Conservation (phyloP, 2,329 filamentous ascomycete species). For the Calonectria naviculata region DNA sequence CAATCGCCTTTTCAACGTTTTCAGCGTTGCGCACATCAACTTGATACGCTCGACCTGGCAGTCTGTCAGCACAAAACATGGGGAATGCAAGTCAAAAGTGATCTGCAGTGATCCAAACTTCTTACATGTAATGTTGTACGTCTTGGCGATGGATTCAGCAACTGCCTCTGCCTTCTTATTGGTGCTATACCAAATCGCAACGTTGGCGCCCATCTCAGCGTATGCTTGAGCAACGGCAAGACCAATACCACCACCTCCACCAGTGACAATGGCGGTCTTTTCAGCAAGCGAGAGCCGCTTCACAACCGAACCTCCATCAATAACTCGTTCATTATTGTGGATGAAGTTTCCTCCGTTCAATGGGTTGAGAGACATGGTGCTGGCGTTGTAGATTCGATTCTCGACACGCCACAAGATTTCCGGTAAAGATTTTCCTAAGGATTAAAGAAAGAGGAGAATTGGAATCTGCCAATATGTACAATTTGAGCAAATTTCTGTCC, state of each 20-base stretch:
- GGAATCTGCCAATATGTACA: background rate
- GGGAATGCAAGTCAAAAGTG: background rate
- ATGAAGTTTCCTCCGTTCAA: background rate
- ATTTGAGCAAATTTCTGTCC: background rate
- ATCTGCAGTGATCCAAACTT: conserved; percentile 35
- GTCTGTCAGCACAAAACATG: background rate
- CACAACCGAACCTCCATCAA: background rate
- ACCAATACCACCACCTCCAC: conserved; percentile 72
- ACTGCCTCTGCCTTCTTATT: conserved; percentile 70
- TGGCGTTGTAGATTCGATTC: background rate
- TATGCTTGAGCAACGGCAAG: conserved; percentile 69
- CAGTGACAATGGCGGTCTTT: conserved; percentile 74
- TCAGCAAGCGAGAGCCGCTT: conserved; percentile 69
- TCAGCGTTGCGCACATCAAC: conserved; percentile 66
- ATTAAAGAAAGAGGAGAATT: background rate
- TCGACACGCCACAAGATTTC: background rate
- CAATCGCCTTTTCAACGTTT: conserved; percentile 59
- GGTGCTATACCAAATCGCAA: conserved; percentile 75
- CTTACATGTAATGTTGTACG: conserved; percentile 72
- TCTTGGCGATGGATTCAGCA: conserved; percentile 69
- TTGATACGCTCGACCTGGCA: conserved; percentile 67
- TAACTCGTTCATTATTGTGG: background rate
- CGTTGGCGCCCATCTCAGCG: conserved; percentile 75
- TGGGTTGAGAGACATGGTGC: background rate
- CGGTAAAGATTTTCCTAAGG: background rate